Evolutionary conservation across 371 early-diverging fungal species (phyloP).

Genomic region (Rozella allomycis): DNA sequence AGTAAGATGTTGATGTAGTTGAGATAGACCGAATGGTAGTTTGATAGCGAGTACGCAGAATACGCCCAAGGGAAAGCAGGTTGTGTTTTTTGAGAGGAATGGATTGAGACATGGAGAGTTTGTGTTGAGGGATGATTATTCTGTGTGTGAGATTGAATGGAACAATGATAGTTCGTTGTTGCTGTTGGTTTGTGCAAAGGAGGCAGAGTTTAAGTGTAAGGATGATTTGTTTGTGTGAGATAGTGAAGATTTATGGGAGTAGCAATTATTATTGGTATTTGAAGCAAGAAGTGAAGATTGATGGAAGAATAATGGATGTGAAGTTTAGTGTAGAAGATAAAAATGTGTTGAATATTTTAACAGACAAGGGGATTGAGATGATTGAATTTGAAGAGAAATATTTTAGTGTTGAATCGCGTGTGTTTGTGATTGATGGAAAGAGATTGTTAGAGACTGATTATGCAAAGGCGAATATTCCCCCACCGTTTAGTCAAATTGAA

Average conservation of each 20-base stretch:
- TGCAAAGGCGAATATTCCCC: too few relatives aligned
- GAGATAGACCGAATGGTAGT: constrained; percentile 52
- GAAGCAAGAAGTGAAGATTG: constrained; percentile 41
- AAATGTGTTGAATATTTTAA: too few relatives aligned
- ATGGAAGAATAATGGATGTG: neutral
- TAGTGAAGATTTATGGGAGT: constrained; percentile 70
- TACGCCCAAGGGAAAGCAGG: constrained; percentile 55
- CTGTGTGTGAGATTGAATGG: constrained; percentile 36
- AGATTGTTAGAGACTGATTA: too few relatives aligned
- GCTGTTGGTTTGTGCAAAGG: constrained; percentile 37
- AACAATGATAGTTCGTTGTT: constrained; percentile 62
- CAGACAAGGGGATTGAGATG: too few relatives aligned
- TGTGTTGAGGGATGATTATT: constrained; percentile 26
- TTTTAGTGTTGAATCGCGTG: too few relatives aligned
- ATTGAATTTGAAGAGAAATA: too few relatives aligned
- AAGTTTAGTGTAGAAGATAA: too few relatives aligned
- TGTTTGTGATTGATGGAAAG: too few relatives aligned
- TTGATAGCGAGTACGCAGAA: constrained; percentile 62
- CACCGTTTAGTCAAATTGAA: too few relatives aligned
- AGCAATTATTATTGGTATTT: constrained; percentile 90
- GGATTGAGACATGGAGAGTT: constrained; percentile 87
- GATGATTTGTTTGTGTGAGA: neutral
- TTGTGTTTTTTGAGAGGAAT: constrained; percentile 82
- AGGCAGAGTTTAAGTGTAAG: constrained; percentile 6
- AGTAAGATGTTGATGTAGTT: constrained; percentile 3